A percentile compares a stretch with the other conserved stretches of the same genome.
phyloP scores from a whole-genome alignment of 495 filamentous ascomycete genomes.

The Penicillium longicatenatum region DNA sequence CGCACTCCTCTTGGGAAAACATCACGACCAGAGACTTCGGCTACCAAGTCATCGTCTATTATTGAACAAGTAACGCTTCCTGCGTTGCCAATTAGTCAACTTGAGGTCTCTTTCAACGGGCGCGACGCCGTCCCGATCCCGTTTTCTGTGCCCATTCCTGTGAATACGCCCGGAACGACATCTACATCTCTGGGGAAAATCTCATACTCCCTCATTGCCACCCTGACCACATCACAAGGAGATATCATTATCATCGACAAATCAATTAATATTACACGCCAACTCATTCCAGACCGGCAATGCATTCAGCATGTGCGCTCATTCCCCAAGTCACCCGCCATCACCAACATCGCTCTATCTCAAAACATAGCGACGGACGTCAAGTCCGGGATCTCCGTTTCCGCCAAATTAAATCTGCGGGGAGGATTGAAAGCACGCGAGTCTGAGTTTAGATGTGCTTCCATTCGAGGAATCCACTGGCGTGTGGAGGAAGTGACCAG shows the following conservation, averaged over 20 bases:
- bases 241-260: not conserved
- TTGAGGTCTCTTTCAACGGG: not conserved
- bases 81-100: not conserved
- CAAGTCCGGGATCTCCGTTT: not conserved
- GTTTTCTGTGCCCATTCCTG: slow-evolving; percentile 2
- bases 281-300: slow-evolving; percentile 1
- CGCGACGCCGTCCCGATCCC: not conserved
- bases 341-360: not conserved
- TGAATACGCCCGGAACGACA: slow-evolving; percentile 1
- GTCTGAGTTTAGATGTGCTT: slow-evolving; percentile 1
- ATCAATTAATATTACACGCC: not conserved
- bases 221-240: not conserved
- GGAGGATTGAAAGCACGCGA: not conserved
- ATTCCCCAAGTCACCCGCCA: not conserved
- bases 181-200: slow-evolving; percentile 1
- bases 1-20: not conserved
- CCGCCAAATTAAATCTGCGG: not conserved
- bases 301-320: slow-evolving; percentile 2
- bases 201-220: not conserved
- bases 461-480: slow-evolving; percentile 2
- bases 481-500: slow-evolving; percentile 4
- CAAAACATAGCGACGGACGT: not conserved
- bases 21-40: not conserved
- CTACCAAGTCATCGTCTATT: not conserved
- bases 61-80: not conserved